A percentile compares a stretch with the other conserved stretches of the same genome.
Evolutionary conservation across 2,329 filamentous ascomycete genomes (phyloP).

Genomic region (Fusarium agapanthi): DNA sequence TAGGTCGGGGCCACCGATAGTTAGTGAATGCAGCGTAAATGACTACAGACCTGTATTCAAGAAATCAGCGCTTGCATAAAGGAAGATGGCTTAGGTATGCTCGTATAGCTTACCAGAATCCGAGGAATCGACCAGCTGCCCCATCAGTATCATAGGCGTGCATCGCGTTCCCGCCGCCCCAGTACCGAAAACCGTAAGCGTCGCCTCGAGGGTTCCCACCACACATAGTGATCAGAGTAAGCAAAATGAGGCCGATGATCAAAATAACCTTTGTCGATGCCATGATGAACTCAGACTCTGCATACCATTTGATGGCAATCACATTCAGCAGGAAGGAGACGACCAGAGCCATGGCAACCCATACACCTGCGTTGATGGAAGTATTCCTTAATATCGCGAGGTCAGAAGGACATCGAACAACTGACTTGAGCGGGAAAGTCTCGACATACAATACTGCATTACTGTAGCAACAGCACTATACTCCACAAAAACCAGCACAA

Average conservation of each 20-base stretch:
- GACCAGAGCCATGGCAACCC: neutral
- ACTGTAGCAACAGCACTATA: neutral
- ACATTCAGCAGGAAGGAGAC: neutral
- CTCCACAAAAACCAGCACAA: neutral
- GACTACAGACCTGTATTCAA: neutral
- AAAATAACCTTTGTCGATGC: neutral
- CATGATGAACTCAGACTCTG: neutral
- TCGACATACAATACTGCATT: neutral
- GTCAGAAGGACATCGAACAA: neutral
- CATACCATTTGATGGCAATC: neutral
- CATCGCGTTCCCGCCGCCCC: neutral
- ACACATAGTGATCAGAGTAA: neutral
- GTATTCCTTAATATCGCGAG: neutral
- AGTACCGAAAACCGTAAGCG: neutral
- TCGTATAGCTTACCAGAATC: neutral
- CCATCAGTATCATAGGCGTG: neutral
- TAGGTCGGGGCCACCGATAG: neutral
- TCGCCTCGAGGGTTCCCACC: neutral
- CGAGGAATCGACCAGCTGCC: neutral
- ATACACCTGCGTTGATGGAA: neutral
- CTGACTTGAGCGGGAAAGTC: fast-evolving
- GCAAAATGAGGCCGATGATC: neutral
- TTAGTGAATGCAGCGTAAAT: neutral
- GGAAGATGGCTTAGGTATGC: fast-evolving
- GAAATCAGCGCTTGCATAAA: neutral